Conservation (phyloP, 306 rosid species). For the Acacia crassicarpa region DNA sequence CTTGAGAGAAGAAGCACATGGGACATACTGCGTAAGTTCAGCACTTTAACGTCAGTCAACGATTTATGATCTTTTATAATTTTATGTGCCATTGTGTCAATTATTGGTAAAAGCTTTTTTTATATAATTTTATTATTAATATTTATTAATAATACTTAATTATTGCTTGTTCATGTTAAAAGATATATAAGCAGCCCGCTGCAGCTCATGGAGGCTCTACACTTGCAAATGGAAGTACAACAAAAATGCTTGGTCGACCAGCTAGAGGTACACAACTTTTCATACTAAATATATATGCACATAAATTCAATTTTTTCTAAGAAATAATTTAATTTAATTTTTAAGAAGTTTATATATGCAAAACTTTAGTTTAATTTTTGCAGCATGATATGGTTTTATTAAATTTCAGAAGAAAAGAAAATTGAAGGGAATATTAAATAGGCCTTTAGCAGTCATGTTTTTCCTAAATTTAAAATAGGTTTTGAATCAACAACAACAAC, state of each 20-base stretch:
- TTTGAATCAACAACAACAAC: background rate
- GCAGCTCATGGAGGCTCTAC: slow-evolving; percentile 46
- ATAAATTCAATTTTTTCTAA: background rate
- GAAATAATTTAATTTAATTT: too few species aligned
- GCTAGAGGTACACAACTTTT: slow-evolving; percentile 36
- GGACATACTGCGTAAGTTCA: slow-evolving; percentile 49
- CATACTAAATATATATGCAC: background rate
- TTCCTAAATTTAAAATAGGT: background rate
- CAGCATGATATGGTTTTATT: too few species aligned
- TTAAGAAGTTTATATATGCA: too few species aligned
- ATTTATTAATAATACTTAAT: background rate
- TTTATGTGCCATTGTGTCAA: background rate
- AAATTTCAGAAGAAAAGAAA: background rate
- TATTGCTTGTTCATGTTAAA: background rate
- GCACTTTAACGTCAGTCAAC: slow-evolving; percentile 39
- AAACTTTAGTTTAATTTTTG: background rate
- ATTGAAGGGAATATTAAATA: background rate
- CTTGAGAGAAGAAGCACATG: slow-evolving; percentile 40
- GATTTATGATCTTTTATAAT: background rate
- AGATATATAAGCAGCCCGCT: slow-evolving; percentile 34
- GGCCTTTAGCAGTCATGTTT: background rate
- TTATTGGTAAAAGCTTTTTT: background rate
- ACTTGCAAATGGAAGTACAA: slow-evolving; percentile 40
- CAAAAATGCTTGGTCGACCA: slow-evolving; percentile 26
- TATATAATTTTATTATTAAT: background rate